Conservation (phyloP, 441 rosid species). For the Brassica balearica region DNA sequence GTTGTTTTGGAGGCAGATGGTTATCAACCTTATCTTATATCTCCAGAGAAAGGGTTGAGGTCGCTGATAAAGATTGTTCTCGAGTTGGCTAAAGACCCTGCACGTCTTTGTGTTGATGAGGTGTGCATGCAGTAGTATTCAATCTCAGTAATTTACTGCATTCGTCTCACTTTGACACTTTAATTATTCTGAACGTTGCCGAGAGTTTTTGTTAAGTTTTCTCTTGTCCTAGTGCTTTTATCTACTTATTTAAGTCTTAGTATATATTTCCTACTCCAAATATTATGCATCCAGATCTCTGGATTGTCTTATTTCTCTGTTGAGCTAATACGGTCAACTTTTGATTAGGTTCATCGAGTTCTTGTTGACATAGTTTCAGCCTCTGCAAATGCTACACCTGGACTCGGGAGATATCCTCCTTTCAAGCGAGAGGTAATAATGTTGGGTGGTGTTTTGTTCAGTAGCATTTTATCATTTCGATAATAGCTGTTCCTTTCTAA, state of each 20-base stretch:
- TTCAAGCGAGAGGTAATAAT: conserved; percentile 87
- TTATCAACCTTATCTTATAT: conserved; percentile 97
- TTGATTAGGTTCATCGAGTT: conserved; percentile 87
- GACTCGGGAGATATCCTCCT: conserved; percentile 96
- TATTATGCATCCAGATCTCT: conserved; percentile 13
- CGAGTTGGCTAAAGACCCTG: conserved; percentile 47
- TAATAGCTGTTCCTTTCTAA: conserved; percentile 28
- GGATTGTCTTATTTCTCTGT: background rate
- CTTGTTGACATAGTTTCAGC: conserved; percentile 79
- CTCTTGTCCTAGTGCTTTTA: conserved; percentile 20
- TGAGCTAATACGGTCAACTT: conserved; percentile 11
- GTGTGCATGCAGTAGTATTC: conserved; percentile 10
- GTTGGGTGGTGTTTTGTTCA: conserved; percentile 24
- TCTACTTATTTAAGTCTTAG: background rate
- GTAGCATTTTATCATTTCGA: conserved; percentile 16
- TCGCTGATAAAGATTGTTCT: conserved; percentile 81
- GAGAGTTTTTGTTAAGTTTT: conserved; percentile 8
- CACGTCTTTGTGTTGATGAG: conserved; percentile 11
- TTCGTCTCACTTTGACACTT: conserved; percentile 22
- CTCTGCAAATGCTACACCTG: conserved; percentile 86
- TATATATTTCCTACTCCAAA: conserved; percentile 9
- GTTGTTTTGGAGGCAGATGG: conserved; percentile 97
- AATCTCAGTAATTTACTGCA: conserved; percentile 16
- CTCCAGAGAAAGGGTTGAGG: conserved; percentile 67
- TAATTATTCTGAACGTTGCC: background rate